A percentile compares a stretch with the other conserved stretches of the same genome.
These are phyloP conservation scores for Cryptosporidium tyzzeri DNA, from an alignment of 169 alveolate genomes.

Conservation along the genomic window DNA sequence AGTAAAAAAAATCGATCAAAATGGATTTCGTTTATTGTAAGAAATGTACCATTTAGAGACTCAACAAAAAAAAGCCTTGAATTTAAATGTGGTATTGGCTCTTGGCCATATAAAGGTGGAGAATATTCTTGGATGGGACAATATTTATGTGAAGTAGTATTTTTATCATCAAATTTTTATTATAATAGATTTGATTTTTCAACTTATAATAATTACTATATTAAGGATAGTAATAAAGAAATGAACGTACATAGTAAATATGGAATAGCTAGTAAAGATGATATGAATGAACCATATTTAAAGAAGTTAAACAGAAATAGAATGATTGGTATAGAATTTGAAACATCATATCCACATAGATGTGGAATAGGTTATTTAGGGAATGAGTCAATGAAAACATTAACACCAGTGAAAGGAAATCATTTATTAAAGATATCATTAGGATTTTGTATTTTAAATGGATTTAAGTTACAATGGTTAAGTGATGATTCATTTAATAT, in stretches of 20 bases:
- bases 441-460: conserved; percentile 81
- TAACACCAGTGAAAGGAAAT: conserved; percentile 76
- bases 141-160: conserved; percentile 37
- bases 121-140: conserved; percentile 45
- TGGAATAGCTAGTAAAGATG: conserved; percentile 17
- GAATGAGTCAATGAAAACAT: conserved; percentile 75
- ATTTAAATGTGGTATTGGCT: conserved; percentile 56
- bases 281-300: neutral
- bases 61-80: conserved; percentile 6
- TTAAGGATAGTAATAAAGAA: neutral
- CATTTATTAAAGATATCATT: conserved; percentile 72
- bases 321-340: conserved; percentile 82
- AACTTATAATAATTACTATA: conserved; percentile 9
- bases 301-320: conserved; percentile 47
- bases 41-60: conserved; percentile 61
- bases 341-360: conserved; percentile 79
- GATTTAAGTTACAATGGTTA: conserved; percentile 80
- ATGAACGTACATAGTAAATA: neutral
- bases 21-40: conserved; percentile 53
- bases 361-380: conserved; percentile 82
- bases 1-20: conserved; percentile 4
- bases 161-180: neutral
- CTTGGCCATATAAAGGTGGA: conserved; percentile 68
- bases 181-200: conserved; percentile 15
- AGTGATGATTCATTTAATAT: conserved; percentile 81